Evolutionary conservation across 805 yeast species (phyloP).

Genomic region (Metschnikowia colocasiae): DNA sequence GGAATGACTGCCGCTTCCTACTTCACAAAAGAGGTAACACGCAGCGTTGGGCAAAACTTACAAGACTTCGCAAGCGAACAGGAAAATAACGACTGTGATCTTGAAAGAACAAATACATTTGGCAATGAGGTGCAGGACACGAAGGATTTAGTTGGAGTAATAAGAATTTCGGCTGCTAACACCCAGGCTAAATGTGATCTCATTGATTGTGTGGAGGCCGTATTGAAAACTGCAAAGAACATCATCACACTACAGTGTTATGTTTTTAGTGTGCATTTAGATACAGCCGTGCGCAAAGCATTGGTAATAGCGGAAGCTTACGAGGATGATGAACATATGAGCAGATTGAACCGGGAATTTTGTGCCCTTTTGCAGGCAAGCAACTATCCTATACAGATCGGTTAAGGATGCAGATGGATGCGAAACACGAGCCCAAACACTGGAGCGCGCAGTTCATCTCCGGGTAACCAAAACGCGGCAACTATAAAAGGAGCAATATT

Average conservation of each 20-base stretch:
- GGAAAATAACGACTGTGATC: slow-evolving; percentile 8
- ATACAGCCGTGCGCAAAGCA: slow-evolving; percentile 15
- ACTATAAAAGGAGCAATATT: slow-evolving; percentile 10
- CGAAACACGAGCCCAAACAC: slow-evolving; percentile 2
- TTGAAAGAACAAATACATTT: slow-evolving; percentile 14
- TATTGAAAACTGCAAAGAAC: slow-evolving; percentile 1
- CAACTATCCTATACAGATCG: background rate
- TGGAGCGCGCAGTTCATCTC: slow-evolving; percentile 1
- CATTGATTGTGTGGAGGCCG: slow-evolving; percentile 2
- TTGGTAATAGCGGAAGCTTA: slow-evolving; percentile 1
- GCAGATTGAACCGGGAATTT: background rate
- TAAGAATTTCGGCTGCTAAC: background rate
- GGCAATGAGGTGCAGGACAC: slow-evolving; percentile 11
- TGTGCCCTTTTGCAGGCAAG: background rate
- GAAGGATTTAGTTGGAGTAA: background rate
- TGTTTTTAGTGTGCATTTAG: slow-evolving; percentile 14
- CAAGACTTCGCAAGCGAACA: slow-evolving; percentile 6
- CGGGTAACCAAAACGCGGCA: slow-evolving; percentile 17
- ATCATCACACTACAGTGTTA: background rate
- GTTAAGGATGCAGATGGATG: background rate
- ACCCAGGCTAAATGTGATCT: background rate
- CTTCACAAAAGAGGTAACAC: background rate
- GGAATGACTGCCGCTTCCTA: background rate
- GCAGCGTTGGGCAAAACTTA: slow-evolving; percentile 7
- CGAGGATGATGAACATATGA: background rate